Evolutionary conservation across 1,284 basidiomycete genomes (phyloP).

Genomic region (Mixia osmundae): DNA sequence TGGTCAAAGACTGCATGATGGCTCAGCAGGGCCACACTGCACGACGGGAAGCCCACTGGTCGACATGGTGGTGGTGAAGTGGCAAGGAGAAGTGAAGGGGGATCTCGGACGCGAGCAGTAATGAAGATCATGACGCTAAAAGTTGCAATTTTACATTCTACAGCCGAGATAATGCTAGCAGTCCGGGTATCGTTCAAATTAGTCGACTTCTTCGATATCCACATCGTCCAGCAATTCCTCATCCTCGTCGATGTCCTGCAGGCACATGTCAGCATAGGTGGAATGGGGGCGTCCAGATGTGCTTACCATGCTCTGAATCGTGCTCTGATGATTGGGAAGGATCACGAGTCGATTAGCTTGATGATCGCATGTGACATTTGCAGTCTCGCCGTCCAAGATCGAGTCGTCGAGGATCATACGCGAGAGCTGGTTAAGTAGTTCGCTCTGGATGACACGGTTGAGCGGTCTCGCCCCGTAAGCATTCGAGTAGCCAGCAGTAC

Average conservation of each 20-base stretch:
- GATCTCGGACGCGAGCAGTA: no score
- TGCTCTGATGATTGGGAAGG: conserved; percentile 61
- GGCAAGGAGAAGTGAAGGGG: no score
- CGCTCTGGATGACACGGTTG: conserved; percentile 72
- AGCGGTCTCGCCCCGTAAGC: conserved; percentile 67
- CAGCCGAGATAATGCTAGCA: no score
- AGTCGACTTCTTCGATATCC: neutral
- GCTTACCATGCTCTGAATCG: conserved; percentile 29
- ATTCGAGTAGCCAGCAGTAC: conserved; percentile 55
- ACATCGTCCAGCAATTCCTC: conserved; percentile 1
- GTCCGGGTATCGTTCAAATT: no score
- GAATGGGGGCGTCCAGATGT: conserved; percentile 35
- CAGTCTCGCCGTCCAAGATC: conserved; percentile 48
- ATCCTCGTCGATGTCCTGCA: conserved; percentile 24
- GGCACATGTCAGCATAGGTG: conserved; percentile 22
- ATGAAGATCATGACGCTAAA: no score
- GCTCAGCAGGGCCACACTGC: no score
- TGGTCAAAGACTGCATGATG: no score
- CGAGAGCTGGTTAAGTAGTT: conserved; percentile 79
- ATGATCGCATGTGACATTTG: conserved; percentile 55
- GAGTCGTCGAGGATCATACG: conserved; percentile 56
- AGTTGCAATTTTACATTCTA: no score
- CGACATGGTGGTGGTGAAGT: no score
- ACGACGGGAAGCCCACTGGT: no score
- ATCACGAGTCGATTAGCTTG: conserved; percentile 58